phyloP scores from a whole-genome alignment of 306 rosid genomes.

The Castanopsis chinensis region DNA sequence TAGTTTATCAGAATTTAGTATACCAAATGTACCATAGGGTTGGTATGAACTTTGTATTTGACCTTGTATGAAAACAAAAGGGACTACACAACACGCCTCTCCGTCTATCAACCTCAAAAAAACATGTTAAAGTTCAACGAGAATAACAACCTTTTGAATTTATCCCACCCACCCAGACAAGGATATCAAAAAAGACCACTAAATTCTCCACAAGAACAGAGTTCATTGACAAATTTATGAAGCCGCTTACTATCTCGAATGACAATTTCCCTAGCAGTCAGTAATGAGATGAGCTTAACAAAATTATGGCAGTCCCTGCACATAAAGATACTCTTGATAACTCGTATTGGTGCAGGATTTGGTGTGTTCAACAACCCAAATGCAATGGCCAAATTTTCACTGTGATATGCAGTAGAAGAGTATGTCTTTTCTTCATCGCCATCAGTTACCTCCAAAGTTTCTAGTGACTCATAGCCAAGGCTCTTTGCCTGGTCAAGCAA shows the following conservation, averaged over 20 bases:
- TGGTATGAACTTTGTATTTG: no score
- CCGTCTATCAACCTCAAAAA: not conserved
- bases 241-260: slow-evolving; percentile 72
- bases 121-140: not conserved
- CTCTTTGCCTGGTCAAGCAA: slow-evolving; percentile 52
- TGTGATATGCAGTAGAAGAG: slow-evolving; percentile 49
- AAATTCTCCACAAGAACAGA: slow-evolving; percentile 71
- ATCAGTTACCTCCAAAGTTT: slow-evolving; percentile 46
- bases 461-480: slow-evolving; percentile 56
- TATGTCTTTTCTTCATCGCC: slow-evolving; percentile 43
- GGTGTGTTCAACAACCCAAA: slow-evolving; percentile 67
- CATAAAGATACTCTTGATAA: slow-evolving; percentile 69
- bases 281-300: slow-evolving; percentile 47
- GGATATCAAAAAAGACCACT: slow-evolving; percentile 42
- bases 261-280: slow-evolving; percentile 65
- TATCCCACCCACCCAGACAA: not conserved
- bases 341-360: slow-evolving; percentile 47
- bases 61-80: not conserved
- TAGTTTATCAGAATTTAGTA: no score
- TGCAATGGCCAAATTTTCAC: slow-evolving; percentile 78
- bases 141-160: not conserved
- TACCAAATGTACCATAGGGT: no score
- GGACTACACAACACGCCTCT: not conserved
- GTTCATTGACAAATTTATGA: slow-evolving; percentile 72
- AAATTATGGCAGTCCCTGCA: slow-evolving; percentile 81